Base-by-base conservation (phyloP, 2,329 filamentous ascomycete species). In the Botrytis deweyae region DNA sequence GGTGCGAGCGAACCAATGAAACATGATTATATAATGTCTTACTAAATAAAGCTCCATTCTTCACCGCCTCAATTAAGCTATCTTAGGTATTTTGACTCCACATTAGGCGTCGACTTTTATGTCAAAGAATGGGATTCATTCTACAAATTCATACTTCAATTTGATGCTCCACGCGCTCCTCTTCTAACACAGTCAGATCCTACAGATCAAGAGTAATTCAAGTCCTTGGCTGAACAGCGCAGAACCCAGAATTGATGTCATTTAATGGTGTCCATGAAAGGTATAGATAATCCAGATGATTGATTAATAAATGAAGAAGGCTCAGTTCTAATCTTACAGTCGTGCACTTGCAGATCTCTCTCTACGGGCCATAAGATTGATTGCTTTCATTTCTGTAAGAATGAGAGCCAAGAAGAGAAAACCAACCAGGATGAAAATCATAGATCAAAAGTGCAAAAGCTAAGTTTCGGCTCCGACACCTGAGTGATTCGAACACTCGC, bases 401-500 rank as follows among this genome's bases (percentile, higher is more conserved):
- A 22, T 38, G 22, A 40, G 33, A 66, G 29, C 18, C n/a, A 52
- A 68, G 40, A 29, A 33, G 49, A 33, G 18, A 42, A 36, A 58
- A 10, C 3, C 12, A n/a, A 25, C 18, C 6, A 12, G 14, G 6
- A 22, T 14, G 10, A 22, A 9, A 8, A 33, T 1, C 14, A 42
- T 12, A 4, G 4, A 18, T 7, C 16, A 22, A 40, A 70, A 46
- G 20, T 20, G 18, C 29, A 63, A 62, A 62, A 62, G 1, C 8
- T 8, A 2, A n/a, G 0, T 1, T 0, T 6, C 2, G 0, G 2
- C 2, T 1, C 4, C 69, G 69, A 71, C 69, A 64, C 69, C 69
- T 71, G 58, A 71, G 69, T 64, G 69, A 71, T 71, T 71, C 69
- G 69, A 71, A 71, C 69, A 64, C 69, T 71, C 58, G 69, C 69